Conservation (phyloP, 106 monocot species). For the Acorus calamus region DNA sequence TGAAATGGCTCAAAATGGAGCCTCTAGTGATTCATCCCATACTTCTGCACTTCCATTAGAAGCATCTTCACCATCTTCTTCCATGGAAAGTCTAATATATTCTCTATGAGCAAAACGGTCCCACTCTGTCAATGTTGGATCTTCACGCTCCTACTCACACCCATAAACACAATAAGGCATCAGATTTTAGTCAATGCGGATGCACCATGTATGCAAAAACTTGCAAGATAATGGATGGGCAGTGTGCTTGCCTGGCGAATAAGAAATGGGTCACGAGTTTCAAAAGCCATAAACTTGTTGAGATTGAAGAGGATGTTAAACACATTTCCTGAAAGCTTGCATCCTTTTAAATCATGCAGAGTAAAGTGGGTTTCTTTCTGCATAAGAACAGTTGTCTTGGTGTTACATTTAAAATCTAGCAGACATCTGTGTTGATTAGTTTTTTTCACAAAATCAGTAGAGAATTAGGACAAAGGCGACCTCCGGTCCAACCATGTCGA, state of each 20-base stretch:
- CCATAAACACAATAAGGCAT: not conserved
- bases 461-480: not conserved
- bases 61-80: constrained; percentile 99
- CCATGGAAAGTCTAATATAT: constrained; percentile 92
- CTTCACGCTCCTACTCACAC: constrained; percentile 72
- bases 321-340: constrained; percentile 86
- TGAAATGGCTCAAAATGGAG: constrained; percentile 44
- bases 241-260: constrained; percentile 65
- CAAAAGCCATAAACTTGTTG: constrained; percentile 95
- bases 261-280: constrained; percentile 94
- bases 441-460: not conserved
- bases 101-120: constrained; percentile 93
- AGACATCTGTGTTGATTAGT: not conserved
- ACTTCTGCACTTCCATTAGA: constrained; percentile 93
- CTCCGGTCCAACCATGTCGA: too few species aligned
- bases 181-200: too few species aligned
- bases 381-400: not conserved
- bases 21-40: constrained; percentile 93
- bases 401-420: not conserved
- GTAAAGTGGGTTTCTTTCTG: constrained; percentile 75
- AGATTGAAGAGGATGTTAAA: constrained; percentile 98
- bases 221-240: not conserved
- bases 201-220: too few species aligned
- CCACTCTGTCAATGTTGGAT: constrained; percentile 95
- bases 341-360: constrained; percentile 56